These are phyloP conservation scores for Cryptococcus maquisensis DNA, from an alignment of 1,284 basidiomycete species.

Conservation along the genomic window DNA sequence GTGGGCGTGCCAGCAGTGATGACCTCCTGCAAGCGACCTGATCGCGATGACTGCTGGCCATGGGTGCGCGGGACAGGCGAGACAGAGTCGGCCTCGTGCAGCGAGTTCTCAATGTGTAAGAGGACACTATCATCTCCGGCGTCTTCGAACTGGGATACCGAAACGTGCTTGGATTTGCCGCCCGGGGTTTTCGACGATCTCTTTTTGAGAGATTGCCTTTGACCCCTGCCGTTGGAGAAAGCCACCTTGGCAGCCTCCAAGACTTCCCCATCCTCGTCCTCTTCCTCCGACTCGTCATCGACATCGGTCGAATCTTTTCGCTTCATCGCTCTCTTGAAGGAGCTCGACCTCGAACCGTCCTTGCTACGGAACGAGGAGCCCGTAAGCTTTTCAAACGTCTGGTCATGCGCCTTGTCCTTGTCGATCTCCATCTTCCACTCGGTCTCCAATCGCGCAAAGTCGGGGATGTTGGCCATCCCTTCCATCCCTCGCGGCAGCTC, in stretches of 20 bases:
- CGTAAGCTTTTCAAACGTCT: slow-evolving; percentile 50
- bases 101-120: slow-evolving; percentile 74
- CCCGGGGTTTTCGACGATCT: slow-evolving; percentile 32
- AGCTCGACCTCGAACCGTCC: slow-evolving; percentile 55
- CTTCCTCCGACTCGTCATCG: slow-evolving; percentile 7
- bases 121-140: slow-evolving; percentile 81
- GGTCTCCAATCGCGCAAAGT: slow-evolving; percentile 41
- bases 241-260: slow-evolving; percentile 41
- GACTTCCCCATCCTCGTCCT: slow-evolving; percentile 48
- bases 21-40: neutral
- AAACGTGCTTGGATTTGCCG: slow-evolving; percentile 34
- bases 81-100: slow-evolving; percentile 61
- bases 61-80: neutral
- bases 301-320: neutral
- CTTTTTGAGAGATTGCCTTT: slow-evolving; percentile 10
- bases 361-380: slow-evolving; percentile 50
- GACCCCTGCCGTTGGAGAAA: slow-evolving; percentile 19
- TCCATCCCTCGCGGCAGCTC: slow-evolving; percentile 26
- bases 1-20: slow-evolving; percentile 25
- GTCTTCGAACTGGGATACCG: slow-evolving; percentile 80
- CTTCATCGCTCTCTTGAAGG: slow-evolving; percentile 57
- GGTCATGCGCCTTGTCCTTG: slow-evolving; percentile 78
- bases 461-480: slow-evolving; percentile 68
- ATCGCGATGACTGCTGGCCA: neutral
- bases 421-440: slow-evolving; percentile 67